phyloP scores from a whole-genome alignment of 1,284 basidiomycete species.

The Peniophora sp. region DNA sequence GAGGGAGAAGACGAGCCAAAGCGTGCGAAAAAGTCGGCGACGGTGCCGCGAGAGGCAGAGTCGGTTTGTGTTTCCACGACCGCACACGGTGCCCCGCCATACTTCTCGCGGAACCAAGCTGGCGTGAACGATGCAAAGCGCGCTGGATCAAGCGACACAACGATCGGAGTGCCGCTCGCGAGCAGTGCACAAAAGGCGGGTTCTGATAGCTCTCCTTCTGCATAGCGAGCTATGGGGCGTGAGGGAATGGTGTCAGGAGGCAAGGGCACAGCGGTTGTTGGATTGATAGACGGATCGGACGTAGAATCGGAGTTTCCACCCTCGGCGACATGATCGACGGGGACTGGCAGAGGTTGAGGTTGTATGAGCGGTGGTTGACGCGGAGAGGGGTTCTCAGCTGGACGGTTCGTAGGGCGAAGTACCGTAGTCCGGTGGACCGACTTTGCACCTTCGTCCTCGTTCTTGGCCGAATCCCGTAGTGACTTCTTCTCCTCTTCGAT shows the following conservation, averaged over 20 bases:
- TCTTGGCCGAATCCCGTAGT: no score
- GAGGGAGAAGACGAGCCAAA: slow-evolving; percentile 60
- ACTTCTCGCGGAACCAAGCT: slow-evolving; percentile 67
- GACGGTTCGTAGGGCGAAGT: no score
- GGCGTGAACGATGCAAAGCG: slow-evolving; percentile 60
- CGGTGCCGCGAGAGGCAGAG: slow-evolving; percentile 49
- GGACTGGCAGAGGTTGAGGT: no score
- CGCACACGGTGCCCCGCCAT: slow-evolving; percentile 59
- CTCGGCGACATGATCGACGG: no score
- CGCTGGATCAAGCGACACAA: slow-evolving; percentile 66
- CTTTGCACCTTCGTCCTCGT: no score
- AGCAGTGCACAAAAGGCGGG: slow-evolving; percentile 63
- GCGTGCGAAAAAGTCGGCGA: slow-evolving; percentile 72
- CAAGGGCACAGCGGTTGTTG: no score
- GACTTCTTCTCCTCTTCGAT: not conserved
- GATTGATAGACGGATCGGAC: no score
- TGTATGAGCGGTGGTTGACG: no score
- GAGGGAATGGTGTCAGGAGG: not conserved
- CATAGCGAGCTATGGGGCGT: not conserved
- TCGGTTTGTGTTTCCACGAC: slow-evolving; percentile 79
- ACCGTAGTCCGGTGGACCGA: no score
- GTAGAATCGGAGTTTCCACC: no score
- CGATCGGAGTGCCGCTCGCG: slow-evolving; percentile 65
- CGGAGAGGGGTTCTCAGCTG: no score
- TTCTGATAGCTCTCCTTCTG: slow-evolving; percentile 41